A percentile compares a stretch with the other conserved stretches of the same genome.
These are phyloP conservation scores for Epichloe typhina DNA, from an alignment of 2,329 filamentous ascomycete genomes.

Conservation along the genomic window DNA sequence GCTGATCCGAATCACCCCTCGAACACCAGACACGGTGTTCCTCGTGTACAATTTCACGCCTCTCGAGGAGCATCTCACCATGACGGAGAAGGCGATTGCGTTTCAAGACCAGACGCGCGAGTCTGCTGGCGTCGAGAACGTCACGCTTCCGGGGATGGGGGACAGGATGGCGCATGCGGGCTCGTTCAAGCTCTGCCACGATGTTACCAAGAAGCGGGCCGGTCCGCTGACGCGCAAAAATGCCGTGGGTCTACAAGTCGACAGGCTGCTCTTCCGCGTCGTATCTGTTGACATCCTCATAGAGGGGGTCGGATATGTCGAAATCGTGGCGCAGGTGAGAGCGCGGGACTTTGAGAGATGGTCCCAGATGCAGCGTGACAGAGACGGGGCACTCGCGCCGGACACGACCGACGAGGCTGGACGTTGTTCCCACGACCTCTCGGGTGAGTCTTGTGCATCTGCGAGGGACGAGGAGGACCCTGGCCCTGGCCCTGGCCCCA, in stretches of 20 bases:
- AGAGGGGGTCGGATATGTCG: constrained; percentile 88
- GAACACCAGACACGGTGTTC: constrained; percentile 46
- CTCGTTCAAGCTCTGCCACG: constrained; percentile 59
- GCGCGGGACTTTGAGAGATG: constrained; percentile 28
- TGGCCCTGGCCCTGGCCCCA: neutral
- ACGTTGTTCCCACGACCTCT: neutral
- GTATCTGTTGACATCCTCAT: constrained; percentile 75
- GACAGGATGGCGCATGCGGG: constrained; percentile 57
- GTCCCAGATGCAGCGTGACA: constrained; percentile 8
- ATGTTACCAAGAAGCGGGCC: constrained; percentile 69
- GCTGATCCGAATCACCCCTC: constrained; percentile 75
- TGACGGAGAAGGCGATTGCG: constrained; percentile 63
- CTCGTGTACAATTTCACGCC: constrained; percentile 82
- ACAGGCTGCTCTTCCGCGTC: constrained; percentile 65
- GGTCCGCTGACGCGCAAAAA: constrained; percentile 56
- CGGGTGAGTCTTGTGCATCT: neutral
- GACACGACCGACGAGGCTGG: constrained; percentile 5
- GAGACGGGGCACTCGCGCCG: constrained; percentile 11
- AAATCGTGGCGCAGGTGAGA: constrained; percentile 72
- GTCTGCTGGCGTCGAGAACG: constrained; percentile 44
- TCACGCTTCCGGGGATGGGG: constrained; percentile 45
- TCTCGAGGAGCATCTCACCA: constrained; percentile 61
- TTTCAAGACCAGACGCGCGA: constrained; percentile 54
- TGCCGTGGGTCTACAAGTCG: constrained; percentile 49
- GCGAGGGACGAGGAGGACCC: neutral